Conservation (phyloP, 805 yeast genomes). For the Monosporozyma aerobia region DNA sequence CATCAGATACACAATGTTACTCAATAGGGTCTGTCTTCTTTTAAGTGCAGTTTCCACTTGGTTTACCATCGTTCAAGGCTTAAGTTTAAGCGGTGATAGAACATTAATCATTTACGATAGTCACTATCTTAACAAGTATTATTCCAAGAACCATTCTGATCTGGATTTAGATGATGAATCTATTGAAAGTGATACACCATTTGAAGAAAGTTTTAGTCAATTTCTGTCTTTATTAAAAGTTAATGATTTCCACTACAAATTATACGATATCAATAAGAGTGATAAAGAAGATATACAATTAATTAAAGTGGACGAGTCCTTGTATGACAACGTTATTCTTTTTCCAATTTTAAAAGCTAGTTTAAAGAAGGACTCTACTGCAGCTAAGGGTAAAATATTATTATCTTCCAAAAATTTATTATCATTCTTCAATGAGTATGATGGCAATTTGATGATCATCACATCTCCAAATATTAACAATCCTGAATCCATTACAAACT, state of each 20-base stretch:
- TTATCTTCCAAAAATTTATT: slow-evolving; percentile 44
- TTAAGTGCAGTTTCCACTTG: neutral
- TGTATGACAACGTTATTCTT: slow-evolving; percentile 48
- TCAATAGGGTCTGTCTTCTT: neutral
- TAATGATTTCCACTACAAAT: neutral
- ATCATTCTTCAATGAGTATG: slow-evolving; percentile 43
- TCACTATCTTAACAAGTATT: slow-evolving; percentile 19
- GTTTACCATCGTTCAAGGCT: neutral
- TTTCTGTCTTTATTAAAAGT: neutral
- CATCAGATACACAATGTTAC: neutral
- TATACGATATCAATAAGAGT: slow-evolving; percentile 13
- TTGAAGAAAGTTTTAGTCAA: neutral
- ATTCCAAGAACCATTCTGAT: slow-evolving; percentile 22
- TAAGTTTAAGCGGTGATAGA: slow-evolving; percentile 15
- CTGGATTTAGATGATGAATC: slow-evolving; percentile 19
- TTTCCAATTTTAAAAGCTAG: slow-evolving; percentile 37
- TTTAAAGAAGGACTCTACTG: neutral
- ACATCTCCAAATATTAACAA: slow-evolving; percentile 42
- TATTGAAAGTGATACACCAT: neutral
- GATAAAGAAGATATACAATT: slow-evolving; percentile 7
- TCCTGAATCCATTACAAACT: slow-evolving; percentile 55
- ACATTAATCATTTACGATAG: slow-evolving; percentile 30
- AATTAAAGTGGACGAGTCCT: slow-evolving; percentile 35
- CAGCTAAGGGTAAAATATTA: slow-evolving; percentile 35
- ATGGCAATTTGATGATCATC: slow-evolving; percentile 69